Evolutionary conservation across 441 rosid genomes (phyloP).

Genomic region (Isatis lusitanica): DNA sequence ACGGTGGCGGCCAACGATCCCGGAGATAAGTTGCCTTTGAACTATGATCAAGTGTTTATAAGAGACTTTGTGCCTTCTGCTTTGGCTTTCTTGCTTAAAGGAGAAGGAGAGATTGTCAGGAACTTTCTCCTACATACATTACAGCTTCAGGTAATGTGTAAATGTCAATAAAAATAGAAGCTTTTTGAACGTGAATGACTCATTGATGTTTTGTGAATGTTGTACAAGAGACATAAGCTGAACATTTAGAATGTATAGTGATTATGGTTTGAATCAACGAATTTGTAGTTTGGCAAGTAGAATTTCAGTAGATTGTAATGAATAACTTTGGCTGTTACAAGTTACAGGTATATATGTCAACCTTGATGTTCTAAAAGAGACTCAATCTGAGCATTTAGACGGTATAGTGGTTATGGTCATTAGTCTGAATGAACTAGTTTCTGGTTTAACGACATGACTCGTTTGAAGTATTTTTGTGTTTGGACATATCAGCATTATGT

Average conservation of each 20-base stretch:
- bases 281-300: background rate
- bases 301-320: background rate
- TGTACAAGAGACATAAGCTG: background rate
- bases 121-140: constrained; percentile 93
- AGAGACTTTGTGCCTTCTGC: constrained; percentile 94
- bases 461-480: too few relatives aligned
- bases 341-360: too few relatives aligned
- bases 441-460: background rate
- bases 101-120: constrained; percentile 88
- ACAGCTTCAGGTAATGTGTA: constrained; percentile 72
- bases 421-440: background rate
- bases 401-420: background rate
- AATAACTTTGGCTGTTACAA: background rate
- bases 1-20: constrained; percentile 93
- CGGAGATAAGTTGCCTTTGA: constrained; percentile 63
- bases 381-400: background rate
- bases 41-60: constrained; percentile 93
- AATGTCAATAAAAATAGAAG: background rate
- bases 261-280: background rate
- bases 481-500: too few relatives aligned
- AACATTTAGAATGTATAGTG: background rate
- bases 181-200: background rate
- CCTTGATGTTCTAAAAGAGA: background rate
- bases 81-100: constrained; percentile 88
- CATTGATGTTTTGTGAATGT: background rate